Evolutionary conservation across 2,329 filamentous ascomycete species (phyloP).

Genomic region (Diplodia sapinea): DNA sequence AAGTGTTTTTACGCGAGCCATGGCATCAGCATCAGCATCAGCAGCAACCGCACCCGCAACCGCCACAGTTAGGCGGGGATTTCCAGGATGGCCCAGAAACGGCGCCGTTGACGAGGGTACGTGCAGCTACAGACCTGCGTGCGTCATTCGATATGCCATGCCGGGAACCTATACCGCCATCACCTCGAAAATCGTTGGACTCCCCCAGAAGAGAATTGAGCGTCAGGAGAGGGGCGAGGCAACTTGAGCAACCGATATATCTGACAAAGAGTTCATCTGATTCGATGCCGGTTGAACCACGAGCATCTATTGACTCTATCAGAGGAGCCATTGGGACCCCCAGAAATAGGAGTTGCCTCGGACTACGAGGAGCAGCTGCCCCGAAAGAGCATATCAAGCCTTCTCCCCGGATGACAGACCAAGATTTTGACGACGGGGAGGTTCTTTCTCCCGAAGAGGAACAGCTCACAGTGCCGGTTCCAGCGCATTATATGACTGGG

Average conservation of each 20-base stretch:
- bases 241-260: neutral
- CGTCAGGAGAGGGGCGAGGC: neutral
- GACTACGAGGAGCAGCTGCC: neutral
- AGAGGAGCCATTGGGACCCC: neutral
- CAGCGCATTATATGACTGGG: no score
- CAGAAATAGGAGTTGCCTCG: neutral
- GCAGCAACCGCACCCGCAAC: neutral
- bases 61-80: no score
- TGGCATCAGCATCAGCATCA: neutral
- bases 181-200: neutral
- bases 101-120: neutral
- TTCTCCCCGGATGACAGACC: neutral
- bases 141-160: neutral
- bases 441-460: no score
- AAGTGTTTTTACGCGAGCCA: neutral
- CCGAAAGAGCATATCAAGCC: neutral
- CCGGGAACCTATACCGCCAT: neutral
- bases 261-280: neutral
- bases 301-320: neutral
- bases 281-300: neutral
- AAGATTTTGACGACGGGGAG: no score
- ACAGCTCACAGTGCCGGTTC: no score
- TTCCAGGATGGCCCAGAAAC: neutral
- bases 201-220: neutral
- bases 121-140: neutral